Base-by-base conservation (phyloP, 2,329 filamentous ascomycete genomes). In the Trichoderma pleuroti region DNA sequence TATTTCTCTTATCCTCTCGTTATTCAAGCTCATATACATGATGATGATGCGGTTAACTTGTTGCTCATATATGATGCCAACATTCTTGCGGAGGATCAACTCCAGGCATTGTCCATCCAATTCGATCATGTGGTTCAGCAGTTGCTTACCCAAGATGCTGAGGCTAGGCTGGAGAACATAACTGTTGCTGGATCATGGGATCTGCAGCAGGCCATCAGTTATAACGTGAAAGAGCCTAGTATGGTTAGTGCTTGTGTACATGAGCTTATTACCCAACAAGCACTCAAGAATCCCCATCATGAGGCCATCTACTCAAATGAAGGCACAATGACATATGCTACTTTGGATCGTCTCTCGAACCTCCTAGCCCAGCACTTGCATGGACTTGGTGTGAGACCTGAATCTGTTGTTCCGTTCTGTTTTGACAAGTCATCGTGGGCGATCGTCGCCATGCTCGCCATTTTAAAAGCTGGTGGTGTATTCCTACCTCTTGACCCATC, bases 401-500 rank as follows among this genome's bases (percentile, higher is more conserved):
- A 64, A 68, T 76, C 21, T 1, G 34, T 61, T 4, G 73, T 74
- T 10, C 72, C 73, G 0, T 57, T 74, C 26, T 74, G 64, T 24
- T 73, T 73, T 9, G 73, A 74, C n/a, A 74, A 77, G 70, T 76
- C 70, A 4, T 24, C 54, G n/a, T 74, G 72, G 72, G 71, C 73
- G 9, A 28, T 74, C 3, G 71, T 78, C 4, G 73, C 74, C 1
- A 74, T 77, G 67, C 56, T 79, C 8, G 76, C 59, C 21, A 72
- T 79, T 21, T 65, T 79, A 12, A 77, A 78, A 62, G 73, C 76
- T n/a, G 78, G 77, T 6, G 77, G 74, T 14, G 76, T 21, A 68
- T 74, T 72, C 57, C 72, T 79, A 4, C 61, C 75, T 68, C 71
- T 81, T 16, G 79, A 80, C 62, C 68, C 73, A 3, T 69, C 71